Evolutionary conservation across 1,284 basidiomycete species (phyloP), one percentile per base, ranked within the genome.

Genomic region (Ustilago esculenta): DNA sequence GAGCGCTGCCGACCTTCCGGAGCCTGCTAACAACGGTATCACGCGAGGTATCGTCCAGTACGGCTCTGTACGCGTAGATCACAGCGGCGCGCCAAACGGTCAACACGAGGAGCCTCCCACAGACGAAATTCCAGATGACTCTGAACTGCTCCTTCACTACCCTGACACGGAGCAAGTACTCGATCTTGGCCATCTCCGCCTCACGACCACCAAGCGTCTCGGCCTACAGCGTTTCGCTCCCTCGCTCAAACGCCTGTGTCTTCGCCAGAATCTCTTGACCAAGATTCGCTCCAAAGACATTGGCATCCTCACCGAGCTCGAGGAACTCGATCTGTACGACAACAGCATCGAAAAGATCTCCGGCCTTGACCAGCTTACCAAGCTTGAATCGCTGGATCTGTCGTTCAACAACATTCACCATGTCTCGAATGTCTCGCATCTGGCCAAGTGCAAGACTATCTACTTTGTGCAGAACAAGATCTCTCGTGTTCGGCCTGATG

Each of bases 381-480:
- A 87, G 34, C 83, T 97, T 37, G 86, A 84, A 93, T 93, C 83
- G 3, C 85, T 98, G 42, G 96, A 98, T 84, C 84, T 97, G 27
- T 98, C 94, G 2, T 98, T 97, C 87, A 98, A 98, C 84, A 87
- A 95, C 43, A 84, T 98, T 44, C 80, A 79, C 23, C 78, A 83
- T 35, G 75, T 82, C 25, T 83, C 85, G 8, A 83, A 85, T 46
- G 84, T 94, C 1, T 84, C 84, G 3, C 86, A 87, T 2, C 78
- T 85, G 23, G 81, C 67, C 12, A 74, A 82, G 18, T 85, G 96
- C 27, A 84, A 86, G 46, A 92, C 91, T 0, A 85, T 96, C 20
- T 98, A 93, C 84, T 92, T 98, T 75, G 92, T 98, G 2, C 95
- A 98, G 83, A 98, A 98, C 84, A 91, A 92, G 83, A 95, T 98